Evolutionary conservation across 805 yeast species (phyloP).

Genomic region (Ogataea saltuana): DNA sequence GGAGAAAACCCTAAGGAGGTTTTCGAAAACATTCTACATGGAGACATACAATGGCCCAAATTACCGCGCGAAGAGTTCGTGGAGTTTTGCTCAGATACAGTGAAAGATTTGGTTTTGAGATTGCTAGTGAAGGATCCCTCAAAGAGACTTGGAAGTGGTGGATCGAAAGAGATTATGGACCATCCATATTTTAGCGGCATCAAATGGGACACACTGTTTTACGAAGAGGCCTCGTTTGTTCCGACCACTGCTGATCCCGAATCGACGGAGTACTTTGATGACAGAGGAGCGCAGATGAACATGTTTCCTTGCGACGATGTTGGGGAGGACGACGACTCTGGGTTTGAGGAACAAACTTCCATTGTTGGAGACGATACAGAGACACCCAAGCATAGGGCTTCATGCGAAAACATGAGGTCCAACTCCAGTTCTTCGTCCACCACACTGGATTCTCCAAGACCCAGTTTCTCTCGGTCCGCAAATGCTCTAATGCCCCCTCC

Average conservation of each 20-base stretch:
- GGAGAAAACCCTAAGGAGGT: conserved; percentile 77
- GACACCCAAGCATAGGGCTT: conserved; percentile 21
- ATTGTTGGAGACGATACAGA: not conserved
- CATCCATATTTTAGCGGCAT: conserved; percentile 78
- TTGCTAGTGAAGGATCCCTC: conserved; percentile 65
- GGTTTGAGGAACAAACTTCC: not conserved
- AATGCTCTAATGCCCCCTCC: conserved; percentile 24
- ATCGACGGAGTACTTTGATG: conserved; percentile 87
- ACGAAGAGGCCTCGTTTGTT: conserved; percentile 76
- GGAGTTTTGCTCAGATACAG: conserved; percentile 58
- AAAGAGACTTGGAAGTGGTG: conserved; percentile 72
- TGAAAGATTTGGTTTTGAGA: conserved; percentile 69
- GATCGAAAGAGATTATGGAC: conserved; percentile 72
- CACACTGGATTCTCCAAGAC: conserved; percentile 27
- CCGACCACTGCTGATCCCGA: conserved; percentile 81
- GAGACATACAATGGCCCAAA: conserved; percentile 83
- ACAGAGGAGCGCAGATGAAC: conserved; percentile 78
- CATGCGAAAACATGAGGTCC: not conserved
- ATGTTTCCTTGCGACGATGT: conserved; percentile 54
- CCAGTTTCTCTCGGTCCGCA: conserved; percentile 20
- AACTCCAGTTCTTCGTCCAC: conserved; percentile 27
- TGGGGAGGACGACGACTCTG: conserved; percentile 26
- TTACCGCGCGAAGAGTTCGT: conserved; percentile 53
- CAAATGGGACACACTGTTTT: conserved; percentile 73
- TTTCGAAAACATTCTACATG: conserved; percentile 74